Evolutionary conservation across 192 early-diverging fungal genomes (phyloP).

Genomic region (Dissophora globulifera): DNA sequence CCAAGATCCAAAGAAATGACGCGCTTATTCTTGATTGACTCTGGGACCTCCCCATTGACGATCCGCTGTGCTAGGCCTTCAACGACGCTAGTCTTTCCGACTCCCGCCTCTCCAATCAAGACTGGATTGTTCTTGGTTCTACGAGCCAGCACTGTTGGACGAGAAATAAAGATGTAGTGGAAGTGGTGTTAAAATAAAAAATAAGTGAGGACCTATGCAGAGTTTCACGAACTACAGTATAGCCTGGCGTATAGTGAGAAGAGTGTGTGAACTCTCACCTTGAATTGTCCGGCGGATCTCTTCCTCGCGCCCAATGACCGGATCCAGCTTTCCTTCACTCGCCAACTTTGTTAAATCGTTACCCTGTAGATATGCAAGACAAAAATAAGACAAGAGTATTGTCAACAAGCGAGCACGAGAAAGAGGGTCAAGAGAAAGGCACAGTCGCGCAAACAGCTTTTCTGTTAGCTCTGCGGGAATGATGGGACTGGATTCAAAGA

Average conservation of each 20-base stretch:
- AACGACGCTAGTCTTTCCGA: constrained; percentile 83
- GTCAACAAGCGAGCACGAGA: too few species aligned
- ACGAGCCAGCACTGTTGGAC: constrained; percentile 59
- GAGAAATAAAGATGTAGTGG: not conserved
- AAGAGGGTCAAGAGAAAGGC: too few species aligned
- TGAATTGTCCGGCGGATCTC: constrained; percentile 80
- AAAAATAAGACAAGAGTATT: not conserved
- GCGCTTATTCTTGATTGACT: constrained; percentile 78
- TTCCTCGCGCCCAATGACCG: constrained; percentile 83
- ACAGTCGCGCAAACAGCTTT: too few species aligned
- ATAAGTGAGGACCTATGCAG: too few species aligned
- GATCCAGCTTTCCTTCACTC: constrained; percentile 81
- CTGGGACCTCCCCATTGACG: constrained; percentile 79
- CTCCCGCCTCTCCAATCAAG: constrained; percentile 79
- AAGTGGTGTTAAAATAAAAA: not conserved
- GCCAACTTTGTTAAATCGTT: constrained; percentile 81
- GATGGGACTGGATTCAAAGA: too few species aligned
- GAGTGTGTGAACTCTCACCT: constrained; percentile 65
- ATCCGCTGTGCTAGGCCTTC: constrained; percentile 85
- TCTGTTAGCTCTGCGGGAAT: too few species aligned
- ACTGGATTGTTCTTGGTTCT: constrained; percentile 86
- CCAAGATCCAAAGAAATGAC: constrained; percentile 82
- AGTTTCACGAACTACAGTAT: too few species aligned
- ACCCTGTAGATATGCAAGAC: constrained; percentile 44
- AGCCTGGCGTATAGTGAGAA: too few species aligned